These are phyloP conservation scores for Erodium trifolium DNA, from an alignment of 441 rosid genomes.

Conservation along the genomic window DNA sequence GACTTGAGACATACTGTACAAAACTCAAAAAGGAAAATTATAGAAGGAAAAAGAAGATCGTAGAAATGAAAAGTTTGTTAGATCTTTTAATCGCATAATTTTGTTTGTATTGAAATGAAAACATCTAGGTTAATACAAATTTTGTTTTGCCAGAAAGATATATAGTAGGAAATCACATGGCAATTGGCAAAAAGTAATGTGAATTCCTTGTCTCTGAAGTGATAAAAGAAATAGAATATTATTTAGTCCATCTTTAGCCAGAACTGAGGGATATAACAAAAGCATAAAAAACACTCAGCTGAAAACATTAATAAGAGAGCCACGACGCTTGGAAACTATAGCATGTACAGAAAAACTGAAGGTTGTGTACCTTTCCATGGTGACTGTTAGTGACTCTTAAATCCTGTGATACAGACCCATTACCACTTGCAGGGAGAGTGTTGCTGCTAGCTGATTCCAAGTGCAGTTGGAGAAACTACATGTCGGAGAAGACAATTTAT, in stretches of 20 bases:
- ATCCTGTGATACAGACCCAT: conserved; percentile 53
- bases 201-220: not conserved
- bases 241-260: not conserved
- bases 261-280: not conserved
- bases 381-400: conserved; percentile 82
- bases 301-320: not conserved
- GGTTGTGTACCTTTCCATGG: conserved; percentile 72
- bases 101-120: not conserved
- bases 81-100: too few relatives aligned
- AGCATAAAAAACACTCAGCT: not conserved
- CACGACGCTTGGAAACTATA: not conserved
- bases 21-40: not conserved
- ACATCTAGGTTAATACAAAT: not conserved
- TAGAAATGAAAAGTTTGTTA: too few relatives aligned
- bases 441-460: conserved; percentile 87
- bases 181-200: not conserved
- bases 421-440: conserved; percentile 53
- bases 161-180: not conserved
- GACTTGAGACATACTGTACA: too few relatives aligned
- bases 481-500: not conserved
- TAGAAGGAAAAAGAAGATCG: too few relatives aligned
- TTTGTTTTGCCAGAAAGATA: not conserved
- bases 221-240: not conserved
- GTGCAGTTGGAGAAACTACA: conserved; percentile 66
- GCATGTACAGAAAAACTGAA: not conserved